Evolutionary conservation across 257 asterid genomes (phyloP).

Genomic region (Jacaranda copaia): DNA sequence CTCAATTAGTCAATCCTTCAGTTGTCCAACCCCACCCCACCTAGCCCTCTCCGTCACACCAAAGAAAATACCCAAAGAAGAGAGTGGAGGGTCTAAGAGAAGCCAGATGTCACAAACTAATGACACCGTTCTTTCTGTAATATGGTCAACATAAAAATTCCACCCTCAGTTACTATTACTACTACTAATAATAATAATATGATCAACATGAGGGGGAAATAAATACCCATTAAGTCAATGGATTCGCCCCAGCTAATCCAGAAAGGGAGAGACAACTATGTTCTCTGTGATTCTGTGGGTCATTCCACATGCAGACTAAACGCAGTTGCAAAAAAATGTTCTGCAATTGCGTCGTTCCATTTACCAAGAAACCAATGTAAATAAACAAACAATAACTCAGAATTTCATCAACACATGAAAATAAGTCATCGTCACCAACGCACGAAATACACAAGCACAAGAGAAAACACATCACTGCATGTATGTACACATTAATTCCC

Average conservation of each 20-base stretch:
- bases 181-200: too few relatives aligned
- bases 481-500: not conserved
- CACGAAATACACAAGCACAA: not conserved
- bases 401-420: too few relatives aligned
- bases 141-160: not conserved
- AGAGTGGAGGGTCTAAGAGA: not conserved
- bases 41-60: not conserved
- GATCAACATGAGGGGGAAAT: too few relatives aligned
- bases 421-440: not conserved
- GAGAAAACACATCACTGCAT: not conserved
- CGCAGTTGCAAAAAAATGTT: not conserved
- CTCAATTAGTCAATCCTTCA: not conserved
- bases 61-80: not conserved
- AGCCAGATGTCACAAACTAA: not conserved
- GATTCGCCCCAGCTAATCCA: not conserved
- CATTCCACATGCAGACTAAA: not conserved
- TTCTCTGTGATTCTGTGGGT: too few relatives aligned
- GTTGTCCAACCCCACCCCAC: not conserved
- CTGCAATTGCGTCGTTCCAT: not conserved
- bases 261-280: not conserved
- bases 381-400: not conserved
- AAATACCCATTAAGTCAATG: not conserved
- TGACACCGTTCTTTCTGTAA: not conserved
- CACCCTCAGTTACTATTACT: too few relatives aligned
- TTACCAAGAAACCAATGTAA: not conserved